Evolutionary conservation across 1,139 yeast species (phyloP), one percentile per base, ranked within the genome.

Genomic region (Pichia sp.): DNA sequence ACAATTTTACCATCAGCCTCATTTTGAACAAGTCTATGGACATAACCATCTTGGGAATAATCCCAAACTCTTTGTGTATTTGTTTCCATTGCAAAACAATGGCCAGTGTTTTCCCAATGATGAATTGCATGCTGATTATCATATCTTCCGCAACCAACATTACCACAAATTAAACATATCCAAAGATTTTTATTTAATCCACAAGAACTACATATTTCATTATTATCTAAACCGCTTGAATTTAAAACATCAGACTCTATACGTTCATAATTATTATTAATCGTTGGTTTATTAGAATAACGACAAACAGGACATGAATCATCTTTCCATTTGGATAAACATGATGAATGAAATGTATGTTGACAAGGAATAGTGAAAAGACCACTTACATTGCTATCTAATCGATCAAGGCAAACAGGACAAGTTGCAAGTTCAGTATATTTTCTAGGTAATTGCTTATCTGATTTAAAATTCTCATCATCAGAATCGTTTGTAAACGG

Each of bases 261-360:
- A 18, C 18, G 18, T 33, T 34, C 38, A 27, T 11, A 42, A 40
- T 3, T 40, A 35, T 7, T 28, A 8, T 10, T 39, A n/a, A 5
- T 26, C 11, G 5, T 6, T 37, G 40, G 51, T 40, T 56, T 59
- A 34, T 55, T 80, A 4, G 96, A 82, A 60, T 87, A 86, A 36
- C 97, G 71, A 63, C 97, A 90, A 5, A 90, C 89, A 0, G 97
- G 97, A 63, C 97, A 90, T 32, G 88, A 79, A 52, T 88, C 95
- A 62, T 88, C 96, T 49, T 79, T 79, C 97, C 97, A 90, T 66
- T 84, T 86, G 36, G 88, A 80, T 46, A 90, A 71, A 63, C 97
- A 90, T 57, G 79, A 86, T 58, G 96, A 89, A 64, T 90, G 97
- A 66, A 88, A 90, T 0, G 96, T 88, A 63, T 90, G 97, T 62